These are phyloP conservation scores for Coleophoma eucalyptorum DNA, from an alignment of 2,329 filamentous ascomycete genomes.

Conservation along the genomic window DNA sequence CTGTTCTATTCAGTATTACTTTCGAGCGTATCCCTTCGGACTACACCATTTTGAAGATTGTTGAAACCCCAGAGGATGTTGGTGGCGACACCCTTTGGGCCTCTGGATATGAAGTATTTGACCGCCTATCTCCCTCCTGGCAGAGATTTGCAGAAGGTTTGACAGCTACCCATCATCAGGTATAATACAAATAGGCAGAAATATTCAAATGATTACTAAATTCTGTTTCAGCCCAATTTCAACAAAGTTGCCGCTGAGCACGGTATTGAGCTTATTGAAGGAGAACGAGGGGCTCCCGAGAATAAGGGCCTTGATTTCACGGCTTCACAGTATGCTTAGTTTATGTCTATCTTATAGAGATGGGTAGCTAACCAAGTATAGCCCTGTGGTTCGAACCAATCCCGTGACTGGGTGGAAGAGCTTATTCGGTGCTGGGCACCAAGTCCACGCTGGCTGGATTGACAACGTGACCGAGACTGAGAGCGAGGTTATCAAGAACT, in stretches of 20 bases:
- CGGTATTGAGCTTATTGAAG: slow-evolving; percentile 34
- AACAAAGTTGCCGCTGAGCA: slow-evolving; percentile 13
- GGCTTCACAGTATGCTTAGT: slow-evolving; percentile 34
- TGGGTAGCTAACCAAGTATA: not conserved
- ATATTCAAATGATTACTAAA: not conserved
- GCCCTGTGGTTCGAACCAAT: slow-evolving; percentile 54
- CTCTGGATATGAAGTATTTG: slow-evolving; percentile 28
- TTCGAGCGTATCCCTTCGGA: slow-evolving; percentile 49
- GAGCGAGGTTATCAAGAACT: slow-evolving; percentile 33
- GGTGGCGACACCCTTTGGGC: slow-evolving; percentile 46
- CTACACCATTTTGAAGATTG: slow-evolving; percentile 47
- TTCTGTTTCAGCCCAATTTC: slow-evolving; percentile 10
- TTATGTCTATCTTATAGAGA: not conserved
- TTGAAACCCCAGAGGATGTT: slow-evolving; percentile 35
- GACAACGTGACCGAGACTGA: slow-evolving; percentile 51
- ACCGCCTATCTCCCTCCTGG: slow-evolving; percentile 5
- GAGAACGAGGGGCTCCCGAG: slow-evolving; percentile 39
- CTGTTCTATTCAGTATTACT: slow-evolving; percentile 30
- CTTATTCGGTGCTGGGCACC: slow-evolving; percentile 33
- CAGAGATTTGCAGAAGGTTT: slow-evolving; percentile 12
- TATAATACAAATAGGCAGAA: not conserved
- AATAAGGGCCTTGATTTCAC: slow-evolving; percentile 17
- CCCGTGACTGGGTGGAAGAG: slow-evolving; percentile 51
- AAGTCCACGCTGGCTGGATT: slow-evolving; percentile 47
- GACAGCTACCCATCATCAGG: slow-evolving; percentile 13